Conservation (phyloP, 1,284 basidiomycete species). For the Leccinum subrobustum region DNA sequence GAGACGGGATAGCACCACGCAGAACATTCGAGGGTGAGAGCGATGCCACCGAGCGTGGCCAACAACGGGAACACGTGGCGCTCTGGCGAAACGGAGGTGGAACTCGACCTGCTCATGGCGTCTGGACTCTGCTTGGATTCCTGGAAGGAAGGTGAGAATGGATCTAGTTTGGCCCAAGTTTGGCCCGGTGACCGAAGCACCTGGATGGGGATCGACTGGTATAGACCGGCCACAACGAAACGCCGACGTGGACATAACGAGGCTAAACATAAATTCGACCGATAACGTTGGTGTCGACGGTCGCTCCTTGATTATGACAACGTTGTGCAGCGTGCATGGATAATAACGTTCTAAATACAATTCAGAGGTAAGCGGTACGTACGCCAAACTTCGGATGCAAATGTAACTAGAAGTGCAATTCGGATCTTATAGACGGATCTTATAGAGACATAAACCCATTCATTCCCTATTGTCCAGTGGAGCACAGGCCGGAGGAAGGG, state of each 20-base stretch:
- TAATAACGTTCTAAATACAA: neutral
- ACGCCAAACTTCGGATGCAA: neutral
- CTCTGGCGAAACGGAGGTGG: constrained; percentile 15
- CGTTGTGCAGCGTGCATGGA: neutral
- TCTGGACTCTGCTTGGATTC: neutral
- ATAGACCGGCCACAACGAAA: neutral
- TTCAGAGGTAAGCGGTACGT: neutral
- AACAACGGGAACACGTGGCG: constrained; percentile 19
- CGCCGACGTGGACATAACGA: too few species aligned
- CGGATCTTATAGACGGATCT: neutral
- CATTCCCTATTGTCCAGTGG: neutral
- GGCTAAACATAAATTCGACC: neutral
- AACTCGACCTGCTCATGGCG: constrained; percentile 7
- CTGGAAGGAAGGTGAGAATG: neutral
- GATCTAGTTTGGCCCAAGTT: too few species aligned
- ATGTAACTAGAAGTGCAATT: neutral
- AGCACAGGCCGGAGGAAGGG: neutral
- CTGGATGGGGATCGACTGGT: neutral
- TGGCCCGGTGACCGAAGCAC: neutral
- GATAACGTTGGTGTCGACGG: neutral
- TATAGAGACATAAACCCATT: neutral
- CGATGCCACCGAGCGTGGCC: constrained; percentile 16
- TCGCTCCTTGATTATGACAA: neutral
- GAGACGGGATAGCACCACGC: constrained; percentile 31
- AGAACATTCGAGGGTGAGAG: constrained; percentile 18